Percentiles rank a stretch among this genome's conserved stretches.
Conservation (phyloP, 2,329 filamentous ascomycete genomes). For the Penicillium brasilianum region DNA sequence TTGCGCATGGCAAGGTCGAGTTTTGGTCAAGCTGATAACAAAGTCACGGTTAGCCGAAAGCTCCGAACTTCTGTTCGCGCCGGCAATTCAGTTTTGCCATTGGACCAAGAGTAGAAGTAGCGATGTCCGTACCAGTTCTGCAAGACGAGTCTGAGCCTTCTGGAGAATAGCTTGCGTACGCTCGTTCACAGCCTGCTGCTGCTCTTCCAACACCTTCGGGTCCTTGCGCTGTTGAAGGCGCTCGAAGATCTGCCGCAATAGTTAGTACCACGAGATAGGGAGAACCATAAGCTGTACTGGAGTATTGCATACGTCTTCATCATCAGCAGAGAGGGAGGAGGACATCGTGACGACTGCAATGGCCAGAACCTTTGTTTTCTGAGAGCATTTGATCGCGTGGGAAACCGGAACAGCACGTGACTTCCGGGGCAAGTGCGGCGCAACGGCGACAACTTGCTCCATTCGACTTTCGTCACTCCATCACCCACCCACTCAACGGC, state of each 20-base stretch:
- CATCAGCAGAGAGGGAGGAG: conserved; percentile 48
- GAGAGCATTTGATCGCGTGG: conserved; percentile 24
- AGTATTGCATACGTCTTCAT: conserved; percentile 44
- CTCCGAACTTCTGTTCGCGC: conserved; percentile 10
- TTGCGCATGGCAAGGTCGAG: conserved; percentile 82
- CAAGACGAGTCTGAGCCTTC: conserved; percentile 67
- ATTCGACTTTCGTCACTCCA: not conserved
- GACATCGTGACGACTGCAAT: conserved; percentile 50
- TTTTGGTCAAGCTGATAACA: conserved; percentile 73
- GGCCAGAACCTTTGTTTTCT: conserved; percentile 30
- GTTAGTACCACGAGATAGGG: conserved; percentile 15
- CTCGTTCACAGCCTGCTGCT: conserved; percentile 65
- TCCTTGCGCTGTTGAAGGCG: conserved; percentile 58
- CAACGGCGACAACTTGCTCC: conserved; percentile 4
- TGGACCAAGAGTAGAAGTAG: conserved; percentile 1
- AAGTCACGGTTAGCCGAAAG: conserved; percentile 24
- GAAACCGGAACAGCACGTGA: conserved; percentile 30
- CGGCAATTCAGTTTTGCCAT: not conserved
- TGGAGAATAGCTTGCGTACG: conserved; percentile 63
- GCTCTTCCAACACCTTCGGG: conserved; percentile 62
- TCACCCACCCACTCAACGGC: conserved; percentile 1
- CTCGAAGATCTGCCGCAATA: conserved; percentile 40
- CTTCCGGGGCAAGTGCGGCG: not conserved
- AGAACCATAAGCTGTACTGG: conserved; percentile 5
- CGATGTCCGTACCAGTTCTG: conserved; percentile 62